A percentile compares a stretch with the other conserved stretches of the same genome.
These are phyloP conservation scores for Peronospora belbahrii DNA, from an alignment of 352 stramenopile species.

Conservation along the genomic window DNA sequence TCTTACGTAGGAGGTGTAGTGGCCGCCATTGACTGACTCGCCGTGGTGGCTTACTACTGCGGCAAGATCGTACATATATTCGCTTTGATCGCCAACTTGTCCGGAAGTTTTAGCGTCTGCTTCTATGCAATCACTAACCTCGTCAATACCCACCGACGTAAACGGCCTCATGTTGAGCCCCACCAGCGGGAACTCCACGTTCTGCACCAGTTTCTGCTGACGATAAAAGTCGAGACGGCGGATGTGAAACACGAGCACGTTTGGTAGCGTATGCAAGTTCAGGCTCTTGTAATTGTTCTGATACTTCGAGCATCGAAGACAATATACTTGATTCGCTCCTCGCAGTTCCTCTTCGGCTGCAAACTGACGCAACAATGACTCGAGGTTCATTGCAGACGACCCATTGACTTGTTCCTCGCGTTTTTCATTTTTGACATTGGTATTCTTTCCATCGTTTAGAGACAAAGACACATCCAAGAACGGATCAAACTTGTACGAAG, in stretches of 20 bases:
- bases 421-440: constrained; percentile 1
- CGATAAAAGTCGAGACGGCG: constrained; percentile 65
- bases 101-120: constrained; percentile 1
- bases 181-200: constrained; percentile 45
- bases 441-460: constrained; percentile 19
- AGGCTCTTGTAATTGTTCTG: constrained; percentile 54
- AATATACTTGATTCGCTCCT: constrained; percentile 62
- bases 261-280: constrained; percentile 50
- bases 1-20: constrained; percentile 59
- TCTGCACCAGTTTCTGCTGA: constrained; percentile 45
- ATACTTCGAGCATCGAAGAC: constrained; percentile 44
- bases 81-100: constrained; percentile 5
- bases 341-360: constrained; percentile 46
- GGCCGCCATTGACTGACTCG: constrained; percentile 52
- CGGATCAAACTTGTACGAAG: constrained; percentile 57
- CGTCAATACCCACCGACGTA: constrained; percentile 13
- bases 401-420: not conserved
- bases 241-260: constrained; percentile 70
- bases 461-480: constrained; percentile 71
- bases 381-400: constrained; percentile 18
- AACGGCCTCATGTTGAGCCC: constrained; percentile 36
- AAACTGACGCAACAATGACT: constrained; percentile 38
- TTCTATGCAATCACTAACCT: constrained; percentile 19
- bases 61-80: constrained; percentile 55
- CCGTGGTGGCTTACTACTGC: constrained; percentile 65